Base-by-base conservation (phyloP, 1,284 basidiomycete genomes). In the Ceratobasidium sp. region DNA sequence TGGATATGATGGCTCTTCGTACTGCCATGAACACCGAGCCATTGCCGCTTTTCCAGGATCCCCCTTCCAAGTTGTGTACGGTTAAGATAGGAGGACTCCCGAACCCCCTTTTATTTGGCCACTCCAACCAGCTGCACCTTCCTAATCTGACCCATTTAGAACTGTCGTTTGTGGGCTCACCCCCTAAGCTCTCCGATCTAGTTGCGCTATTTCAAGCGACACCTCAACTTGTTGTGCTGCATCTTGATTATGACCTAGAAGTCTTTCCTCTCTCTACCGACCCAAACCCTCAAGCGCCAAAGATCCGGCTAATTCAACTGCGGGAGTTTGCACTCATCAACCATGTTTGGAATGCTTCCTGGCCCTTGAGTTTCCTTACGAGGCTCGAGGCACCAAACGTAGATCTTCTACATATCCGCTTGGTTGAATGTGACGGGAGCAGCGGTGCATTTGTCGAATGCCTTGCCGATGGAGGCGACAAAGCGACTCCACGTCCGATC, bases 351-450 rank as follows among this genome's bases (percentile, higher is more conserved):
- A 13, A 15, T 5, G 37, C 17, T 7, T 37, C 46, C 29, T 71
- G 69, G 69, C 52, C 43, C 9, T 13, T 61, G 29, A 43, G 13
- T 61, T 54, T 71, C 22, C 8, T 71, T 2, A 61, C 13, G 43
- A 61, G 57, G 69, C 25, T 71, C 15, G 54, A 71, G 13, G 69
- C 69, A 8, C 69, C 69, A 4, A 57, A 61, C 40, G n/a, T 71
- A 0, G 43, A 71, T 8, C 49, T 40, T n/a, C 25, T 71, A 13
- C 34, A 71, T 1, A 15, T 71, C 5, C 7, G 40, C 11, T 13
- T 71, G n/a, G 25, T 43, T 17, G 29, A 49, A 13, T 46, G 22
- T 25, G 25, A 17, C 9, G 8, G 25, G 57, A 40, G 40, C 1
- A 29, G 19, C 13, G 56, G 40, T 17, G 8, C 32, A 19, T 25